phyloP scores from a whole-genome alignment of 208 protist species.

The Leishmania amazonensis region DNA sequence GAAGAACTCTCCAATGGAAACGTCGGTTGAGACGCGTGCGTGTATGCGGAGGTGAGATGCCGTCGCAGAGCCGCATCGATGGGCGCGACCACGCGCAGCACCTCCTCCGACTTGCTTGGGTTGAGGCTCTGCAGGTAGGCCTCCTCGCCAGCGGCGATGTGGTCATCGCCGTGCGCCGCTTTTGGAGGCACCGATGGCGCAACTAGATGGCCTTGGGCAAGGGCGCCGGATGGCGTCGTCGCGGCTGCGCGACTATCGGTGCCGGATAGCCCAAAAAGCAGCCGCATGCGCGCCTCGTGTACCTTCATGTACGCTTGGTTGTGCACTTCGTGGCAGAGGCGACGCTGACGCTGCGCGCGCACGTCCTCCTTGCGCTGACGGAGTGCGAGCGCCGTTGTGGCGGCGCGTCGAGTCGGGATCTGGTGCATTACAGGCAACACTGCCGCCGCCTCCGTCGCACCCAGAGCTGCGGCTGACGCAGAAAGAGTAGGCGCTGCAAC shows the following conservation, averaged over 20 bases:
- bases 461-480: background rate
- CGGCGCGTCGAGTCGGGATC: background rate
- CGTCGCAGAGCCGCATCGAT: slow-evolving; percentile 36
- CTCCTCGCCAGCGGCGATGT: slow-evolving; percentile 4
- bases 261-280: slow-evolving; percentile 20
- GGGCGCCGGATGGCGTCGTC: too few relatives aligned
- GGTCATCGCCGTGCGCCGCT: too few relatives aligned
- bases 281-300: slow-evolving; percentile 41
- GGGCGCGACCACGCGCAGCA: slow-evolving; percentile 31
- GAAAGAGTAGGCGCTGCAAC: background rate
- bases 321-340: slow-evolving; percentile 28
- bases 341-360: slow-evolving; percentile 1
- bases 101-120: slow-evolving; percentile 21
- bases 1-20: too few relatives aligned
- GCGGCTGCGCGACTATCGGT: background rate
- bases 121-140: slow-evolving; percentile 35
- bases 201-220: too few relatives aligned
- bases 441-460: background rate
- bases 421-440: background rate
- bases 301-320: slow-evolving; percentile 27
- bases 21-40: too few relatives aligned
- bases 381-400: too few relatives aligned
- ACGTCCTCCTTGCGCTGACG: too few relatives aligned
- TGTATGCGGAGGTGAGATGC: slow-evolving; percentile 27
- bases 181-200: too few relatives aligned